Conservation (phyloP, 805 yeast genomes). For the Ogataea trehalophila region DNA sequence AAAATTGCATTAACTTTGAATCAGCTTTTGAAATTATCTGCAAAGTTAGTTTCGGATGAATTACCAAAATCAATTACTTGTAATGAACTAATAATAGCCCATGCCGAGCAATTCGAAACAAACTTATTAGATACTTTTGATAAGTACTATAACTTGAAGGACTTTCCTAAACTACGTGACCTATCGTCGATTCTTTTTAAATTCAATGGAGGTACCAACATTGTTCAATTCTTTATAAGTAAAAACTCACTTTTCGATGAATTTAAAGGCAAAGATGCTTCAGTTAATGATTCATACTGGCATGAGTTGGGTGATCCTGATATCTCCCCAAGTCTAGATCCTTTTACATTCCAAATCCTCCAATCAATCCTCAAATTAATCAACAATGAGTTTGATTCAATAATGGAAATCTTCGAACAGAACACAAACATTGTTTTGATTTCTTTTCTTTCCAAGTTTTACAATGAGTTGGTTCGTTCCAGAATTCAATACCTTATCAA, state of each 20-base stretch:
- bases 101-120: conserved; percentile 73
- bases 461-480: conserved; percentile 63
- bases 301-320: conserved; percentile 55
- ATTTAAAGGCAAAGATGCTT: conserved; percentile 32
- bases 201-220: conserved; percentile 81
- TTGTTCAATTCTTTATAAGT: conserved; percentile 74
- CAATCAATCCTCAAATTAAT: conserved; percentile 56
- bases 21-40: conserved; percentile 59
- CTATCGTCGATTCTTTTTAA: conserved; percentile 69
- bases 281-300: conserved; percentile 45
- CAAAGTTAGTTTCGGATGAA: conserved; percentile 55
- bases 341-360: conserved; percentile 46
- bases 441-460: conserved; percentile 68
- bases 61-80: conserved; percentile 37
- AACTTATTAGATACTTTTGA: conserved; percentile 66
- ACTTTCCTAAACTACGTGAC: conserved; percentile 67
- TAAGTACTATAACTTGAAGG: conserved; percentile 64
- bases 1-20: conserved; percentile 68
- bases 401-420: conserved; percentile 58
- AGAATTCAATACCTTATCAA: conserved; percentile 54
- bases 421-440: conserved; percentile 61
- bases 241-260: conserved; percentile 66
- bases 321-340: conserved; percentile 44
- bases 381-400: conserved; percentile 67
- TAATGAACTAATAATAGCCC: conserved; percentile 51